Evolutionary conservation across 768 basidiomycete species (phyloP).

Genomic region (Panaeolus cyanescens): DNA sequence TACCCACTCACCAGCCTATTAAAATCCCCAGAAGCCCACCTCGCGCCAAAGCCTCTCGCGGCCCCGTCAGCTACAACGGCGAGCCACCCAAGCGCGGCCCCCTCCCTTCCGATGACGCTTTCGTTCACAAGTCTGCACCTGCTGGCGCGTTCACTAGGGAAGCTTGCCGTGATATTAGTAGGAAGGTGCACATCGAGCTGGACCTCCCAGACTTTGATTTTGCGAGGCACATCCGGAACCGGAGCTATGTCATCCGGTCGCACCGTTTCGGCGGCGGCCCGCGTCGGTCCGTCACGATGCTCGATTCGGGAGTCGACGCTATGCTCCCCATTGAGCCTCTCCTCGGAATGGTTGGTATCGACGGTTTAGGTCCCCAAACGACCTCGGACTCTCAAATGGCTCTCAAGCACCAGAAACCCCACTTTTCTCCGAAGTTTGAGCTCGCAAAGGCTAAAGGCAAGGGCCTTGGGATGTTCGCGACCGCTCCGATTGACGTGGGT

Average conservation of each 20-base stretch:
- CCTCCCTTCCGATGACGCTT: not conserved
- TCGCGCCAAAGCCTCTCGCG: not conserved
- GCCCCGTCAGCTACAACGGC: not conserved
- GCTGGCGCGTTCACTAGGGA: not conserved
- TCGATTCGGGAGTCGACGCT: not conserved
- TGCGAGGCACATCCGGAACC: not conserved
- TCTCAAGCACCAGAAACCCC: not conserved
- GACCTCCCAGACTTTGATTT: not conserved
- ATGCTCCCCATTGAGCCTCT: not conserved
- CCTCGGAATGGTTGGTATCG: not conserved
- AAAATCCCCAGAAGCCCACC: not conserved
- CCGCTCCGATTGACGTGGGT: constrained; percentile 17
- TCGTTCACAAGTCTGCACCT: not conserved
- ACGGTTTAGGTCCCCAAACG: not conserved
- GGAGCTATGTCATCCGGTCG: not conserved
- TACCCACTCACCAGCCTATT: not conserved
- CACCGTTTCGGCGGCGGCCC: not conserved
- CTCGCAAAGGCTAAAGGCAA: constrained; percentile 10
- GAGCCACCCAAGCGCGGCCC: not conserved
- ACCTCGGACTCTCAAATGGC: not conserved
- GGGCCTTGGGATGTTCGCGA: constrained; percentile 30
- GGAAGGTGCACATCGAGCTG: not conserved
- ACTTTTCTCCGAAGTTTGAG: not conserved
- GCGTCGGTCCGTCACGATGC: not conserved
- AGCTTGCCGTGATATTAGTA: not conserved